Evolutionary conservation across 352 stramenopile species (phyloP).

Genomic region (Blastocystis sp.): DNA sequence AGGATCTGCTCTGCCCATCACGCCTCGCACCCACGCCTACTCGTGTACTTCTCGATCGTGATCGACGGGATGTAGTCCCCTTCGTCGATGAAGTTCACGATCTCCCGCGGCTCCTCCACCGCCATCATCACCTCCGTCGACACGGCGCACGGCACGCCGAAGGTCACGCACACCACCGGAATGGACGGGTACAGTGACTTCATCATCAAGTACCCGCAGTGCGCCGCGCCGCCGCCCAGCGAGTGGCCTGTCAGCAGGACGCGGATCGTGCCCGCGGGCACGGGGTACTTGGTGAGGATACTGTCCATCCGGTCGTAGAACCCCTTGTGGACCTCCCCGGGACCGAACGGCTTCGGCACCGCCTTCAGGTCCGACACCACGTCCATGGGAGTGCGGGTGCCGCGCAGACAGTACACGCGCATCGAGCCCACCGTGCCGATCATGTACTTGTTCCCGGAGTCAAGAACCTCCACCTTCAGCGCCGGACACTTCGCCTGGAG

Average conservation of each 20-base stretch:
- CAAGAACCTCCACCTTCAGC: not conserved
- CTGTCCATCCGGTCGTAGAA: conserved; percentile 56
- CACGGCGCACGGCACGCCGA: conserved; percentile 54
- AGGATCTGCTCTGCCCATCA: conserved; percentile 56
- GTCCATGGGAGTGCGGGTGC: conserved; percentile 22
- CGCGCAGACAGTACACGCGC: conserved; percentile 47
- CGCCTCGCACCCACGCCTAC: not conserved
- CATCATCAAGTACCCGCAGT: conserved; percentile 55
- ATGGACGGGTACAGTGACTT: conserved; percentile 48
- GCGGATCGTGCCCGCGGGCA: not conserved
- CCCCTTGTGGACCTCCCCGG: conserved; percentile 48
- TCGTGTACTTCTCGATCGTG: conserved; percentile 71
- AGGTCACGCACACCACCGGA: conserved; percentile 62
- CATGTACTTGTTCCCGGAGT: conserved; percentile 45
- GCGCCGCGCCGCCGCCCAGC: conserved; percentile 36
- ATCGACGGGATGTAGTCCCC: conserved; percentile 64
- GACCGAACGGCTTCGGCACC: conserved; percentile 39
- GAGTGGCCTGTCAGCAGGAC: conserved; percentile 60
- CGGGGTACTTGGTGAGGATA: conserved; percentile 22
- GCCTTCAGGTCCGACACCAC: conserved; percentile 43
- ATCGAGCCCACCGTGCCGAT: conserved; percentile 27
- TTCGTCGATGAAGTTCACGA: conserved; percentile 71
- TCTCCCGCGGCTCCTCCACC: conserved; percentile 54
- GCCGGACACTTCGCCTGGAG: conserved; percentile 32
- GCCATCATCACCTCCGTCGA: conserved; percentile 5